A percentile compares a stretch with the other conserved stretches of the same genome.
These are phyloP conservation scores for Cladobotryum protrusum DNA, from an alignment of 2,329 filamentous ascomycete species.

Conservation along the genomic window DNA sequence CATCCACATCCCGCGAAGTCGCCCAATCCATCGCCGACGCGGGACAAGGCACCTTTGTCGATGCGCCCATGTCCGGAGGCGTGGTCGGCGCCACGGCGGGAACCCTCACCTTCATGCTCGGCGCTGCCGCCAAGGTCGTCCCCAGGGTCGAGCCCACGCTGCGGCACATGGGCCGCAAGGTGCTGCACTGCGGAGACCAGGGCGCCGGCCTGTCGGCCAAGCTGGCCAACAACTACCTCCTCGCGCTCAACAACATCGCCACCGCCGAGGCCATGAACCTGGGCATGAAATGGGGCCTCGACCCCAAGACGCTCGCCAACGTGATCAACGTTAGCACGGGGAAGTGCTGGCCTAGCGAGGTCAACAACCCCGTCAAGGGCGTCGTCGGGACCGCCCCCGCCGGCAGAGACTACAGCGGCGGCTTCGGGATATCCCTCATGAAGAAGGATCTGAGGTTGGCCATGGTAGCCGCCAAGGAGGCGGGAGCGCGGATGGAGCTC, in stretches of 20 bases:
- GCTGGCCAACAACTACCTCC: slow-evolving; percentile 93
- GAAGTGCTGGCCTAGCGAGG: slow-evolving; percentile 90
- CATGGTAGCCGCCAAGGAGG: slow-evolving; percentile 63
- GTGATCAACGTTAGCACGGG: slow-evolving; percentile 93
- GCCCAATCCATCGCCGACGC: slow-evolving; percentile 60
- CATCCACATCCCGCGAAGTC: slow-evolving; percentile 72
- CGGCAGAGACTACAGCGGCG: slow-evolving; percentile 66
- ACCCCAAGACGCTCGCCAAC: slow-evolving; percentile 62
- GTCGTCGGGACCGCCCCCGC: slow-evolving; percentile 74
- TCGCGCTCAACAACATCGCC: slow-evolving; percentile 85
- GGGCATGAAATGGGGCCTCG: slow-evolving; percentile 55
- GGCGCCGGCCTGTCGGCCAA: slow-evolving; percentile 86
- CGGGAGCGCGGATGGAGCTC: slow-evolving; percentile 58
- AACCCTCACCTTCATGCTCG: slow-evolving; percentile 94
- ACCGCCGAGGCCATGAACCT: slow-evolving; percentile 62
- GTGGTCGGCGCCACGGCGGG: slow-evolving; percentile 85
- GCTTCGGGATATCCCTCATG: slow-evolving; percentile 74
- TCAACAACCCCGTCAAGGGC: slow-evolving; percentile 90
- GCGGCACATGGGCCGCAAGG: slow-evolving; percentile 75
- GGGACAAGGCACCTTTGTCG: slow-evolving; percentile 71
- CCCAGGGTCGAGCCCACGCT: slow-evolving; percentile 63
- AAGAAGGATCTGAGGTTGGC: slow-evolving; percentile 72
- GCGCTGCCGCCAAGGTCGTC: slow-evolving; percentile 56
- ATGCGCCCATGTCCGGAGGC: slow-evolving; percentile 95
- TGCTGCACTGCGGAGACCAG: slow-evolving; percentile 79